Conservation (phyloP, 345 rosid genomes). For the Rhodamnia rubescens region DNA sequence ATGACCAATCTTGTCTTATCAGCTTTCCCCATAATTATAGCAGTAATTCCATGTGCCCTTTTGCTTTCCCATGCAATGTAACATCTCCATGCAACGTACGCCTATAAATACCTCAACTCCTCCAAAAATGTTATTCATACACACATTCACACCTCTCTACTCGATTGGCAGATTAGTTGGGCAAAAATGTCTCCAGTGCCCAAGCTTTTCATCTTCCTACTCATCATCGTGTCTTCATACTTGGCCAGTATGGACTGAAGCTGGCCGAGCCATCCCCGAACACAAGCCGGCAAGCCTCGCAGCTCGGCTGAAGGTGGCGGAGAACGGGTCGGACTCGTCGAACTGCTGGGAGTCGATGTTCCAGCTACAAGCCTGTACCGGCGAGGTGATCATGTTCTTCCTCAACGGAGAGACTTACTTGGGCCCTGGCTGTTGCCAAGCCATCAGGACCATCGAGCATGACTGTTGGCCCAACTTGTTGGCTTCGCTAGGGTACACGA, state of each 20-base stretch:
- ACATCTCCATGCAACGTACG: neutral
- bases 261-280: neutral
- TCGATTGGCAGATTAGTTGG: neutral
- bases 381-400: slow-evolving; percentile 63
- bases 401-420: slow-evolving; percentile 59
- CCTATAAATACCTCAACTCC: neutral
- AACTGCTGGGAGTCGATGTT: slow-evolving; percentile 69
- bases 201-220: neutral
- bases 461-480: slow-evolving; percentile 65
- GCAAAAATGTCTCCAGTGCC: neutral
- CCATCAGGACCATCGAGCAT: slow-evolving; percentile 31
- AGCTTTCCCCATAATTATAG: neutral
- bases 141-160: neutral
- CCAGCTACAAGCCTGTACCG: slow-evolving; percentile 69
- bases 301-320: slow-evolving; percentile 35
- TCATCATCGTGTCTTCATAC: neutral
- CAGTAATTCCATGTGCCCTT: neutral
- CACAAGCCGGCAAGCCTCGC: neutral
- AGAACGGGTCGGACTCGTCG: slow-evolving; percentile 24
- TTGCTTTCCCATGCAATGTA: neutral
- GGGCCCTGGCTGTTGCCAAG: slow-evolving; percentile 55
- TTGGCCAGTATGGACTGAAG: neutral
- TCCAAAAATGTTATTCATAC: neutral
- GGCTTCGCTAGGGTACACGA: slow-evolving; percentile 46
- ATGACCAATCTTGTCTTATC: neutral